Evolutionary conservation across 2,329 filamentous ascomycete genomes (phyloP), one percentile per base, ranked within the genome.

Genomic region (Aspergillus quadrilineatus): DNA sequence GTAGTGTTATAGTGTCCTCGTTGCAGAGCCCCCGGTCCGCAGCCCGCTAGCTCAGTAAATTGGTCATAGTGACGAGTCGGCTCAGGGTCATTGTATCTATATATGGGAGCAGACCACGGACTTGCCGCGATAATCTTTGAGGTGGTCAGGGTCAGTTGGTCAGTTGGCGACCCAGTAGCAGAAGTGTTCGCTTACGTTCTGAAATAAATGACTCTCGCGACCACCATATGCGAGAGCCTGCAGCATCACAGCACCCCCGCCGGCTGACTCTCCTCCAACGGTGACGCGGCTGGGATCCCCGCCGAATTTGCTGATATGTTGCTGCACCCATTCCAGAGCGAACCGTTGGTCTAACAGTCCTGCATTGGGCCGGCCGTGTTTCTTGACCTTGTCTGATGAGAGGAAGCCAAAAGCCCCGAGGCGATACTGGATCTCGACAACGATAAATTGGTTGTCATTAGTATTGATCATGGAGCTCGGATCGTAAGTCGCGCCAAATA

Each of bases 91-190:
- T 78, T 73, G 62, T 79, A 82, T 12, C 70, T 72, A 65, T 83
- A 83, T 59, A 84, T 80, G 53, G 79, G 79, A 0, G 82, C 80
- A 8, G 83, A 73, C 60, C 82, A 85, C 1, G 83, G 82, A 7
- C 75, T 79, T 1, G 75, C 73, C 1, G 78, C 68, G 29, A 77
- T 71, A 48, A 59, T 64, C 65, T 75, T 63, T 8, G 10, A 34
- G 7, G 5, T 7, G 22, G 22, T 7, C 30, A 34, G 5, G 7
- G 6, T 7, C 30, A 10, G 30, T 34, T 34, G 2, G 6, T 7
- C 10, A 7, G 30, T 34, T 7, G 30, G 30, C 5, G 30, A 10
- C 30, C 10, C 7, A 10, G 22, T 14, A 59, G 22, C 22, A 22
- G 22, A 22, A 22, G 22, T 22, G 22, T 22, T 22, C 7, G 6